Percentiles rank a stretch among this genome's conserved stretches.
Evolutionary conservation across 305 asterid species (phyloP).

Genomic region (Fraxinus floribunda): DNA sequence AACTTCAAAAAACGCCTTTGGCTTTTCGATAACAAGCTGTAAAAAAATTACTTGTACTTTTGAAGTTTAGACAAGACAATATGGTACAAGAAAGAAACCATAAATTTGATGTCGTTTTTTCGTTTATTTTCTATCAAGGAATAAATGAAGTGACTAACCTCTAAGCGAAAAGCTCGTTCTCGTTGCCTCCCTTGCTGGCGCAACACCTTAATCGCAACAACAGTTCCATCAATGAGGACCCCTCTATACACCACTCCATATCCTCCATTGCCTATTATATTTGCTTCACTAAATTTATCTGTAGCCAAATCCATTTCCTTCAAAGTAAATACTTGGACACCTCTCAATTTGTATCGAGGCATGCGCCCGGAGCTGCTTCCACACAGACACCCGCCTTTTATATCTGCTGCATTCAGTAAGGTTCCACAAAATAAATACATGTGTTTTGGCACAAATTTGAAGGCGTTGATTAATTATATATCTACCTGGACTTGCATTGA

Average conservation of each 20-base stretch:
- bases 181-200: conserved; percentile 44
- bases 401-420: conserved; percentile 23
- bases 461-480: background rate
- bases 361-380: conserved; percentile 25
- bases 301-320: conserved; percentile 42
- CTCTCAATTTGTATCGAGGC: conserved; percentile 29
- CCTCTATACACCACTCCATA: conserved; percentile 47
- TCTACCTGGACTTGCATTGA: conserved; percentile 42
- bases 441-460: background rate
- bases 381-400: conserved; percentile 36
- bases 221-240: conserved; percentile 38
- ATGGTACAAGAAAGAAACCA: background rate
- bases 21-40: background rate
- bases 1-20: background rate
- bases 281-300: conserved; percentile 35
- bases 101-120: background rate
- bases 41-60: background rate
- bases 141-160: conserved; percentile 30
- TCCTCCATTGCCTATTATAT: conserved; percentile 45
- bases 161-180: conserved; percentile 45
- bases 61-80: background rate
- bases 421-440: background rate
- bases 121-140: background rate
- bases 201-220: conserved; percentile 45
- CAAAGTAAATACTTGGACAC: conserved; percentile 46